Percentiles rank a stretch among this genome's conserved stretches.
Conservation (phyloP, 495 filamentous ascomycete genomes). For the Hypomontagnella submonticulosa region DNA sequence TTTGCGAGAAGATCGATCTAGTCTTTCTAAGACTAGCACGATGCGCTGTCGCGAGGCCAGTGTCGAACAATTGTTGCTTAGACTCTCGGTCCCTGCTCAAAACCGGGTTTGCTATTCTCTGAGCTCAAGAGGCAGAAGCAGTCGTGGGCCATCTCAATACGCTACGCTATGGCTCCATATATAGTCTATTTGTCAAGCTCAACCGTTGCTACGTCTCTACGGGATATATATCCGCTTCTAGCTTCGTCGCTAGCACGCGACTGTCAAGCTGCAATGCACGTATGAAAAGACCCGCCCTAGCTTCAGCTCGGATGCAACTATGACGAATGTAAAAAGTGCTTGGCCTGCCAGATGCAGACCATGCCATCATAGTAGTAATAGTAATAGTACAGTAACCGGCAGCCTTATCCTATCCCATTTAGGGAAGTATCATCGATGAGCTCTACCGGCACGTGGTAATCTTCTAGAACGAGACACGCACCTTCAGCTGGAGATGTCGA, state of each 20-base stretch:
- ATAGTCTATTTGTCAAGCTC: slow-evolving; percentile 22
- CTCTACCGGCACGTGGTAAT: slow-evolving; percentile 10
- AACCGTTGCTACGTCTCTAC: slow-evolving; percentile 4
- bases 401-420: slow-evolving; percentile 29
- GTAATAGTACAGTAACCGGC: slow-evolving; percentile 36
- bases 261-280: slow-evolving; percentile 19
- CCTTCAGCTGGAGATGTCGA: neutral
- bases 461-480: slow-evolving; percentile 24
- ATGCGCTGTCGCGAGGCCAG: neutral
- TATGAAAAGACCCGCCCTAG: slow-evolving; percentile 17
- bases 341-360: slow-evolving; percentile 2
- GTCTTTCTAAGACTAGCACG: slow-evolving; percentile 3
- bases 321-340: slow-evolving; percentile 20
- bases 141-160: slow-evolving; percentile 6
- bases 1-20: slow-evolving; percentile 4
- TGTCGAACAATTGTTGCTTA: slow-evolving; percentile 2
- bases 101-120: slow-evolving; percentile 14
- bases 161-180: slow-evolving; percentile 7
- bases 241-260: neutral
- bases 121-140: slow-evolving; percentile 5
- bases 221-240: slow-evolving; percentile 9
- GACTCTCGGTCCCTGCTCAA: slow-evolving; percentile 15
- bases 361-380: slow-evolving; percentile 32
- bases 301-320: slow-evolving; percentile 21
- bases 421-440: slow-evolving; percentile 25